A percentile compares a stretch with the other conserved stretches of the same genome.
Evolutionary conservation across 306 rosid species (phyloP).

Genomic region (Benincasa hispida): DNA sequence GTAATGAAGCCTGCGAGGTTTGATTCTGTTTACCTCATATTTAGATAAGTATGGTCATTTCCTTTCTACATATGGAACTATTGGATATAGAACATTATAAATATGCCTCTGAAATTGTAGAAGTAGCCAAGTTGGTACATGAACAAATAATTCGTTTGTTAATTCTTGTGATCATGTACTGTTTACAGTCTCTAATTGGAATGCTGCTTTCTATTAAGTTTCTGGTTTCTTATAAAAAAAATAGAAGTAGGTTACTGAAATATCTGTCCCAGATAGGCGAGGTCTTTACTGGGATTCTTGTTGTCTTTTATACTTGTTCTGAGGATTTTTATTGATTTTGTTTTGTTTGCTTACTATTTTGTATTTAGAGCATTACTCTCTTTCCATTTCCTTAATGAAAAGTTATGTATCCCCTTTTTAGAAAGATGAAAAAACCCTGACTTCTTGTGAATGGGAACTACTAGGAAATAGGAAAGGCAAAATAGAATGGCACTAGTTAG

Average conservation of each 20-base stretch:
- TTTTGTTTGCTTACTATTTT: no score
- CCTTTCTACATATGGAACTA: background rate
- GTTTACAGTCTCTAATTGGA: background rate
- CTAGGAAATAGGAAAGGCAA: background rate
- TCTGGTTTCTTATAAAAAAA: background rate
- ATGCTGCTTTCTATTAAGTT: background rate
- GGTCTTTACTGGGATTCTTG: no score
- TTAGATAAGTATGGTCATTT: background rate
- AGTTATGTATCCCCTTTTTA: no score
- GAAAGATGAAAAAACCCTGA: no score
- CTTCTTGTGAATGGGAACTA: background rate
- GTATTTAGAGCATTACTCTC: no score
- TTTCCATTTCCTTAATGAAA: no score
- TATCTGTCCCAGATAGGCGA: no score
- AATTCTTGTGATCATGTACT: background rate
- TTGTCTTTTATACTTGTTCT: no score
- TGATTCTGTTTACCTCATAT: slow-evolving; percentile 3
- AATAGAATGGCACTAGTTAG: background rate
- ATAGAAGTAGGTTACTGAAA: background rate
- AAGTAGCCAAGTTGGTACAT: background rate
- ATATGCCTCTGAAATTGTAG: background rate
- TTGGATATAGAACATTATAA: background rate
- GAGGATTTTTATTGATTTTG: no score
- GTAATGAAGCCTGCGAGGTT: slow-evolving; percentile 73
- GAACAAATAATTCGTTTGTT: background rate